Percentiles rank a stretch among this genome's conserved stretches.
phyloP scores from a whole-genome alignment of 108 stramenopile genomes.

The Schizochytrium sp. region DNA sequence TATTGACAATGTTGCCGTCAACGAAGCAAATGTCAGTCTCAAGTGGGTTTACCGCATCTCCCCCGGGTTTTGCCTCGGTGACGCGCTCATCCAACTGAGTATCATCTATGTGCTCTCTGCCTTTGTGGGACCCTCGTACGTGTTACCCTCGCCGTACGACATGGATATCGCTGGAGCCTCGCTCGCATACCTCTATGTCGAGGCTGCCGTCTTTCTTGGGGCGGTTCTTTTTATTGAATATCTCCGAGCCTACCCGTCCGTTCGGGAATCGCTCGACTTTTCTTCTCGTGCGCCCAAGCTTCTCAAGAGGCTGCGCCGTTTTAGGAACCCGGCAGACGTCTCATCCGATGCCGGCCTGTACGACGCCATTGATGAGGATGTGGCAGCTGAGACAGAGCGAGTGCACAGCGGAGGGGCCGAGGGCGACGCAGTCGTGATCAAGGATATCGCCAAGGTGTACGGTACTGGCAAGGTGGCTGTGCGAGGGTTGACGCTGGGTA shows the following conservation, averaged over 20 bases:
- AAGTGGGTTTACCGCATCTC: constrained; percentile 45
- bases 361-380: constrained; percentile 31
- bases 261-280: background rate
- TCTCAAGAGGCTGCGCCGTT: no score
- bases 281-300: background rate
- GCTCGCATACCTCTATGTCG: constrained; percentile 27
- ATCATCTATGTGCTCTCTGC: background rate
- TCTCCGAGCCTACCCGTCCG: background rate
- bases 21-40: constrained; percentile 20
- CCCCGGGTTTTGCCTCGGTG: constrained; percentile 51
- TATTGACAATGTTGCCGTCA: constrained; percentile 24
- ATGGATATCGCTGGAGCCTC: constrained; percentile 40
- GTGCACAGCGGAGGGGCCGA: background rate
- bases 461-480: constrained; percentile 39
- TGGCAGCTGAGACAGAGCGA: constrained; percentile 30
- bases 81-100: constrained; percentile 45
- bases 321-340: no score
- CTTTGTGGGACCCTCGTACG: background rate
- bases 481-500: constrained; percentile 34
- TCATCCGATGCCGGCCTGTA: background rate
- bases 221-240: constrained; percentile 29
- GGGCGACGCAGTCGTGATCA: constrained; percentile 21
- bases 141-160: background rate
- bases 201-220: constrained; percentile 21
- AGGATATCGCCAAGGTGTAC: constrained; percentile 32